phyloP scores from a whole-genome alignment of 2,329 filamentous ascomycete species.

The Coniochaeta prunicola region DNA sequence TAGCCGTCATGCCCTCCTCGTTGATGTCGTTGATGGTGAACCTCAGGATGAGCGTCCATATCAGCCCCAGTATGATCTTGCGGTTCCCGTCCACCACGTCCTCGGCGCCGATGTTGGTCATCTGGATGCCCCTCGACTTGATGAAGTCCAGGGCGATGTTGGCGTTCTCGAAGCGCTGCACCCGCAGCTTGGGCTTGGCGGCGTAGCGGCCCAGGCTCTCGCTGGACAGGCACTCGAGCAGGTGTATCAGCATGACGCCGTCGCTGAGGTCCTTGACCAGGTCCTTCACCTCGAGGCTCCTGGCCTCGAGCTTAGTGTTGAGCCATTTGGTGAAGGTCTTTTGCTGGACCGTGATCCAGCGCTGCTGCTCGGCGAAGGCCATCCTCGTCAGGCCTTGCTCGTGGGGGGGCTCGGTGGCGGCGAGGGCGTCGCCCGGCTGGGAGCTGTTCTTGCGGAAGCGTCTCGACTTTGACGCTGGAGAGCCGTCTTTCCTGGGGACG shows the following conservation, averaged over 20 bases:
- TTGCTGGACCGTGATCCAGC: constrained; percentile 78
- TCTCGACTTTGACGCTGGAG: constrained; percentile 20
- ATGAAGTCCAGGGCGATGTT: constrained; percentile 94
- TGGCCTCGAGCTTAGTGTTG: constrained; percentile 83
- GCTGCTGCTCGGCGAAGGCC: constrained; percentile 57
- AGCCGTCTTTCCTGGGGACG: constrained; percentile 19
- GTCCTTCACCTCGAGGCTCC: constrained; percentile 75
- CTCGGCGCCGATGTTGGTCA: constrained; percentile 97
- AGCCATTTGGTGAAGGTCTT: constrained; percentile 99
- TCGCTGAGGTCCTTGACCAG: constrained; percentile 86
- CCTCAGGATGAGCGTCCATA: constrained; percentile 95
- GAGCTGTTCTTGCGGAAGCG: constrained; percentile 25
- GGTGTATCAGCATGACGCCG: constrained; percentile 90
- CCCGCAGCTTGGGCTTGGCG: constrained; percentile 88
- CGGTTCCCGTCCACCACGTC: constrained; percentile 97
- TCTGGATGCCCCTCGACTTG: constrained; percentile 74
- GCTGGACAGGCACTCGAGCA: constrained; percentile 90
- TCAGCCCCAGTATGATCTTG: constrained; percentile 94
- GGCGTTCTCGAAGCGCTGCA: constrained; percentile 97
- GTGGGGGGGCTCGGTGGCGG: constrained; percentile 38
- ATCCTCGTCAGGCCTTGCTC: constrained; percentile 49
- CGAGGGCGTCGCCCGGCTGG: constrained; percentile 31
- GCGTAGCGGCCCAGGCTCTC: constrained; percentile 97
- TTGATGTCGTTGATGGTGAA: constrained; percentile 99
- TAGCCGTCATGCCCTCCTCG: constrained; percentile 93